Base-by-base conservation (phyloP, 192 early-diverging fungal genomes). In the Linnemannia exigua region DNA sequence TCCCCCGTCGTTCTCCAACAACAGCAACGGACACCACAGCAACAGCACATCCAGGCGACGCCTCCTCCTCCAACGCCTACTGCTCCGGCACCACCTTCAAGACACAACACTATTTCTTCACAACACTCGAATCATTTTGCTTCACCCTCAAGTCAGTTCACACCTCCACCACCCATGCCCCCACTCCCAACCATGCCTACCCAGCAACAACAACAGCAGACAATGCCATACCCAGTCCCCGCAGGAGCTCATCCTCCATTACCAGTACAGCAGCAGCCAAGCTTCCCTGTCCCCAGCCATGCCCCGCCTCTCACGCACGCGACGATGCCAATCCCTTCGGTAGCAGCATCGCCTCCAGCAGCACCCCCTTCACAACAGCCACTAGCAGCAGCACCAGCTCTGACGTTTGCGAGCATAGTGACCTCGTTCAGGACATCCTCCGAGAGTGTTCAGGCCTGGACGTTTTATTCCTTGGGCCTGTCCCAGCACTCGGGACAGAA, bases 341-440 rank as follows among this genome's bases (percentile, higher is more conserved):
- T 61, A 68, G 25, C n/a, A 14, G 44, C 47, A 3, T 31, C 76
- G 5, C 67, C 50, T 19, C n/a, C 46, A 70, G 47, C 38, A 1
- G 14, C 25, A 33, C 54, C 38, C 0, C 72, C 28, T 52, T 35
- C 14, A 37, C 72, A 74, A 11, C 72, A 33, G 7, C 72, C 76
- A 1, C 19, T 44, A 28, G 48, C 54, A 17, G 28, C 78, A 14
- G 37, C 31, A 47, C 20, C 58, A 35, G 74, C 68, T 22, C 38
- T 86, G 11, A 86, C 84, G 3, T 86, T 86, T 70, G 84, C 84
- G 12, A 86, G 84, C n/a, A 80, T 86, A 19, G 63, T 80, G 3
- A 61, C 84, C 17, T 75, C 84, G 5, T 86, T 86, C 66, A 67
- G 84, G 37, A 80, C 84, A 0, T 86, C 84, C 1, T 86, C 84